These are phyloP conservation scores for Acaromyces ingoldii DNA, from an alignment of 1,284 basidiomycete species.

Conservation along the genomic window DNA sequence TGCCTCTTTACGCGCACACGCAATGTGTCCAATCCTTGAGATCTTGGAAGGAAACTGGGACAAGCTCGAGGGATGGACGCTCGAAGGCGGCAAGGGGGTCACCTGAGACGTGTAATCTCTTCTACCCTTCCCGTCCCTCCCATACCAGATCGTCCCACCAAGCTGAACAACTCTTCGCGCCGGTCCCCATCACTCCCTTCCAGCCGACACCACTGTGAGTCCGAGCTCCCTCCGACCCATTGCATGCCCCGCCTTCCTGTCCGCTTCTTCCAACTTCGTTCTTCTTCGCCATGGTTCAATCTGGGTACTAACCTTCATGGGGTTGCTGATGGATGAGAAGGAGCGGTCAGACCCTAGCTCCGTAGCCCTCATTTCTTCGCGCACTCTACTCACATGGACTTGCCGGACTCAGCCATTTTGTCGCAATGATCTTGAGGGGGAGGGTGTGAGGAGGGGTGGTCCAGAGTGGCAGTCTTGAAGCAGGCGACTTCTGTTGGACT, in stretches of 20 bases:
- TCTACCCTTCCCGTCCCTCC: not conserved
- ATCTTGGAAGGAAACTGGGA: too few species aligned
- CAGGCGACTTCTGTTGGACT: too few species aligned
- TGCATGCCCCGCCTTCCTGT: not conserved
- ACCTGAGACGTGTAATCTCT: too few species aligned
- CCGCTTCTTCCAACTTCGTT: too few species aligned
- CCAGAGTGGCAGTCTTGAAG: too few species aligned
- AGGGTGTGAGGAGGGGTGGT: too few species aligned
- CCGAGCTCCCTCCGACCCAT: not conserved
- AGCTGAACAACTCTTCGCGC: not conserved
- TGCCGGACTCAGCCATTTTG: conserved; percentile 47
- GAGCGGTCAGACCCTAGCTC: not conserved
- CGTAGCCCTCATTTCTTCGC: not conserved
- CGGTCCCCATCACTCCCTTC: not conserved
- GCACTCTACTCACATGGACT: conserved; percentile 33
- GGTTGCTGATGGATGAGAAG: conserved; percentile 25
- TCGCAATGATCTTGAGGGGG: conserved; percentile 2
- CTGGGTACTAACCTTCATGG: conserved; percentile 44
- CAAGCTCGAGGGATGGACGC: too few species aligned
- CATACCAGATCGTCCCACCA: not conserved
- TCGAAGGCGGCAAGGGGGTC: too few species aligned
- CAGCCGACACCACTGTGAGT: conserved; percentile 2
- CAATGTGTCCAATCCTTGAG: too few species aligned
- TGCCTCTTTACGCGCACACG: not conserved
- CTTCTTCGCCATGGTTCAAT: not conserved